Evolutionary conservation across 176 grass and related monocot genomes (phyloP).

Genomic region (Secale cereale): DNA sequence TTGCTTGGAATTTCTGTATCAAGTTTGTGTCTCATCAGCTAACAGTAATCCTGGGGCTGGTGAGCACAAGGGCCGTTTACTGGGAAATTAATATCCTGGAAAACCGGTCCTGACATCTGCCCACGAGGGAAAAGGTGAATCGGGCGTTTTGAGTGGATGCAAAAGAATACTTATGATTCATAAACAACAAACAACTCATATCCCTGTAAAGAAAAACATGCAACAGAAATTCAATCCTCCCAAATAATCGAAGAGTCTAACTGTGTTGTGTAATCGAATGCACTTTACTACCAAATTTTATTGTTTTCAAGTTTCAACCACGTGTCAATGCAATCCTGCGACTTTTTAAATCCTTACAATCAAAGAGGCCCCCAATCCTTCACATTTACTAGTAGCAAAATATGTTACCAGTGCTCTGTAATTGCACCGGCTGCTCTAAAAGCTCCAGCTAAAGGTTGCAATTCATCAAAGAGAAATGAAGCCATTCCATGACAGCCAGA

Average conservation of each 20-base stretch:
- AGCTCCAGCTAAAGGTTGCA: neutral
- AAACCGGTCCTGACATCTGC: too few species aligned
- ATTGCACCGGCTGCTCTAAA: neutral
- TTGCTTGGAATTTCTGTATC: too few species aligned
- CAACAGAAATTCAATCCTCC: neutral
- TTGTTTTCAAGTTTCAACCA: neutral
- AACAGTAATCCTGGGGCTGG: too few species aligned
- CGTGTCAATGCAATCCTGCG: neutral
- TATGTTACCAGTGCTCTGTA: neutral
- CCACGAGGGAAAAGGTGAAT: too few species aligned
- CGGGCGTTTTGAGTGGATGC: too few species aligned
- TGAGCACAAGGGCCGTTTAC: too few species aligned
- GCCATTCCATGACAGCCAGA: neutral
- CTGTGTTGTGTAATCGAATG: neutral
- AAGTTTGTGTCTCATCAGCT: too few species aligned
- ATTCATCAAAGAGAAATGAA: conserved; percentile 3
- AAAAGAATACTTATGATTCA: too few species aligned
- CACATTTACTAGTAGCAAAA: neutral
- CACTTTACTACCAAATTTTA: neutral
- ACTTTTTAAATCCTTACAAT: neutral
- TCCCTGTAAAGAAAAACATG: neutral
- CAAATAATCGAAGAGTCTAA: neutral
- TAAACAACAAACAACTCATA: neutral
- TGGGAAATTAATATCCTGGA: too few species aligned
- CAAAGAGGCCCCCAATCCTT: neutral